These are phyloP conservation scores for Tolypocladium inflatum DNA, from an alignment of 2,329 filamentous ascomycete species.

Conservation along the genomic window DNA sequence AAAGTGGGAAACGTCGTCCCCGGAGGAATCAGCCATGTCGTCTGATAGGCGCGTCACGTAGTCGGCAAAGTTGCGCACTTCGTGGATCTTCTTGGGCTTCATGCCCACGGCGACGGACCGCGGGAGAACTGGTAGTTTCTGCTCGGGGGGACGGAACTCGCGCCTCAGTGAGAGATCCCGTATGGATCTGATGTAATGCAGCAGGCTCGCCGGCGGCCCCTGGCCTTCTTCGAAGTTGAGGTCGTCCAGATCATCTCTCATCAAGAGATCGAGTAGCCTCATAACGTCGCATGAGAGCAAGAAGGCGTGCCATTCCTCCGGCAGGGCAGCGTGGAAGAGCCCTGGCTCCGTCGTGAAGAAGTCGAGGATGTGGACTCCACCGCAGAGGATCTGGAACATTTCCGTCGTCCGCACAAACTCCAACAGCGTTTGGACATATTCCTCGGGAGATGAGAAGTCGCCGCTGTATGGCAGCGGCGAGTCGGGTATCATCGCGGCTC, in stretches of 20 bases:
- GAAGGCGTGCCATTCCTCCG: slow-evolving; percentile 72
- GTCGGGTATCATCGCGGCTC: slow-evolving; percentile 32
- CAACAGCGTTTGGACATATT: slow-evolving; percentile 72
- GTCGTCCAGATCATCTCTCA: slow-evolving; percentile 61
- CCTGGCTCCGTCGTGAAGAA: slow-evolving; percentile 84
- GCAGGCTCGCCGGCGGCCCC: slow-evolving; percentile 44
- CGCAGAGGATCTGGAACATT: slow-evolving; percentile 80
- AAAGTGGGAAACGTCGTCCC: slow-evolving; percentile 65
- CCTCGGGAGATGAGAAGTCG: slow-evolving; percentile 60
- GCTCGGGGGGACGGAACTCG: slow-evolving; percentile 38
- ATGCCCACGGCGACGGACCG: slow-evolving; percentile 76
- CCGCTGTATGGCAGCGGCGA: slow-evolving; percentile 58
- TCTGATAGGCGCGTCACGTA: slow-evolving; percentile 59
- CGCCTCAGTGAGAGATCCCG: slow-evolving; percentile 59
- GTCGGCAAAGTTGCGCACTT: slow-evolving; percentile 82
- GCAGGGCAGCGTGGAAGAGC: slow-evolving; percentile 69
- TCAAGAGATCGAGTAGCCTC: slow-evolving; percentile 68
- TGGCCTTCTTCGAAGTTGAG: slow-evolving; percentile 15
- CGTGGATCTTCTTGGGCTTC: slow-evolving; percentile 92
- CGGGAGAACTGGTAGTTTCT: slow-evolving; percentile 49
- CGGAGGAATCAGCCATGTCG: slow-evolving; percentile 48
- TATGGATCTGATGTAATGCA: slow-evolving; percentile 64
- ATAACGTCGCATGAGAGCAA: slow-evolving; percentile 63
- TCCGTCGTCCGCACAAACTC: slow-evolving; percentile 65
- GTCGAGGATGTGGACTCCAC: slow-evolving; percentile 93